Conservation (phyloP, 2,329 filamentous ascomycete species). For the Moelleriella libera region DNA sequence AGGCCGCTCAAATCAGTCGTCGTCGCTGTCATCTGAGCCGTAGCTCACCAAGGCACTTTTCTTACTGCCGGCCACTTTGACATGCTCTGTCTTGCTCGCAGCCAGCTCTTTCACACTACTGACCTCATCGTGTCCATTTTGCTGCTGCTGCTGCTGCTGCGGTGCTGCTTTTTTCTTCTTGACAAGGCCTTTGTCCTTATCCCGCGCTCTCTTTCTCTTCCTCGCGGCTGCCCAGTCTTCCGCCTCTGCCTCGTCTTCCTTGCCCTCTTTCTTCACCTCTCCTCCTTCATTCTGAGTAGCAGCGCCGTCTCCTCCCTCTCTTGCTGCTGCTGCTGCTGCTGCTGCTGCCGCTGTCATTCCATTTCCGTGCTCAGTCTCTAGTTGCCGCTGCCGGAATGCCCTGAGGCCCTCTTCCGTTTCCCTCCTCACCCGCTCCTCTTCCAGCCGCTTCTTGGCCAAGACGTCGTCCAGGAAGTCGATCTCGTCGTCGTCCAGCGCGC, state of each 20-base stretch:
- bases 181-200: conserved; percentile 17
- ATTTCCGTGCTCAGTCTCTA: not conserved
- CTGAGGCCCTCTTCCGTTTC: conserved; percentile 44
- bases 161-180: conserved; percentile 10
- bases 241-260: conserved; percentile 11
- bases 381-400: conserved; percentile 39
- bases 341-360: too few relatives aligned
- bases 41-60: conserved; percentile 34
- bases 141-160: conserved; percentile 2
- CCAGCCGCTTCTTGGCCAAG: conserved; percentile 28
- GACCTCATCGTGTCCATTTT: not conserved
- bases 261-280: conserved; percentile 1
- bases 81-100: conserved; percentile 5
- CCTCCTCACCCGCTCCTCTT: conserved; percentile 37
- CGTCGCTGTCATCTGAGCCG: conserved; percentile 34
- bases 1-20: conserved; percentile 17
- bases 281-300: too few relatives aligned
- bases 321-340: too few relatives aligned
- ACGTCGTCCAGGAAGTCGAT: conserved; percentile 58
- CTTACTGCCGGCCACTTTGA: conserved; percentile 2
- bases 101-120: conserved; percentile 6
- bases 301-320: conserved; percentile 6
- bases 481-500: conserved; percentile 65
- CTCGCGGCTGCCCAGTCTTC: conserved; percentile 20
- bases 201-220: conserved; percentile 23